A percentile compares a stretch with the other conserved stretches of the same genome.
phyloP scores from a whole-genome alignment of 306 rosid genomes.

The Cucurbita ficifolia region DNA sequence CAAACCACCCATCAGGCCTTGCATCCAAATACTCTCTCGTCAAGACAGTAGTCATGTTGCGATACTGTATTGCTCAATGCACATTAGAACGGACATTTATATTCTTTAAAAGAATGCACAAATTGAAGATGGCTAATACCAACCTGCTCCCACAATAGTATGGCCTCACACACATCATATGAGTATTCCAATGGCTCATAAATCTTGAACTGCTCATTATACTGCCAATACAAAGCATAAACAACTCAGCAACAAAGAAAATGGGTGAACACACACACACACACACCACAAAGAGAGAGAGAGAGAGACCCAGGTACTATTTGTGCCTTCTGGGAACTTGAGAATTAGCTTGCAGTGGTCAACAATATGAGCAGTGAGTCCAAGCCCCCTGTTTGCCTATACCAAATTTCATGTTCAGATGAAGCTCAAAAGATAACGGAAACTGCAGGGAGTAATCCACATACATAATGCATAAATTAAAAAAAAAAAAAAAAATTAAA shows the following conservation, averaged over 20 bases:
- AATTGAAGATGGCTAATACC: constrained; percentile 10
- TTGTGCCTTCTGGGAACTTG: constrained; percentile 77
- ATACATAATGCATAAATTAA: neutral
- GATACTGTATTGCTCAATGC: constrained; percentile 47
- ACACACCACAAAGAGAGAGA: neutral
- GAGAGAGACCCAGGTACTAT: constrained; percentile 84
- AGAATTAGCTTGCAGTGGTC: constrained; percentile 78
- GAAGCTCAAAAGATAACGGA: neutral
- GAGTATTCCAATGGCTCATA: constrained; percentile 77
- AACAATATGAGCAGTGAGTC: constrained; percentile 68
- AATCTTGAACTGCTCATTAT: constrained; percentile 67
- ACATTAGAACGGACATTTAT: constrained; percentile 17
- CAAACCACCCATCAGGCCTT: constrained; percentile 85
- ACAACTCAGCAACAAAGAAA: constrained; percentile 11
- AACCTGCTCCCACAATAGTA: constrained; percentile 95
- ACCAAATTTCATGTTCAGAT: constrained; percentile 13
- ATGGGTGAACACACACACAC: neutral
- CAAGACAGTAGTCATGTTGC: constrained; percentile 90
- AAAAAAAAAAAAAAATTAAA: neutral
- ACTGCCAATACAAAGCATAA: constrained; percentile 37
- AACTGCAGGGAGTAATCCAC: neutral
- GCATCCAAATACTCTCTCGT: constrained; percentile 84
- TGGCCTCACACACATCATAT: constrained; percentile 67
- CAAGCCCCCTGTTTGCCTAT: constrained; percentile 91
- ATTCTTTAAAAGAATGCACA: neutral